phyloP scores from a whole-genome alignment of 306 rosid genomes.

The Trifolium subterraneum region DNA sequence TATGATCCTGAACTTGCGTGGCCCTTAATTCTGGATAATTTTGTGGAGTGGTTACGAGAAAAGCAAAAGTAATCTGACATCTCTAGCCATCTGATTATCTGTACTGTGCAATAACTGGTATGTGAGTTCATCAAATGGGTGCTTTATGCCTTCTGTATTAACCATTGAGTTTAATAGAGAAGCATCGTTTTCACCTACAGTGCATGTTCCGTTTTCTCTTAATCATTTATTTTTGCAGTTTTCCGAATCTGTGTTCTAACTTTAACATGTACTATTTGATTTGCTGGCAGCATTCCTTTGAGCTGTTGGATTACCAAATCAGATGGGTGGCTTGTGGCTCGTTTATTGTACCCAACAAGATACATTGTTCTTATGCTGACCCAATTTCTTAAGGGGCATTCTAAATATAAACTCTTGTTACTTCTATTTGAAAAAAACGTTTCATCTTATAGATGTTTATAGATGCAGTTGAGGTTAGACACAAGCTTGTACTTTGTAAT shows the following conservation, averaged over 20 bases:
- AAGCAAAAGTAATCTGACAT: conserved; percentile 53
- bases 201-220: background rate
- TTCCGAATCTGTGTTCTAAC: conserved; percentile 36
- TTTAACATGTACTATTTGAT: conserved; percentile 40
- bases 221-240: background rate
- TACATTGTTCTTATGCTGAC: conserved; percentile 35
- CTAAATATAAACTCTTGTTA: conserved; percentile 46
- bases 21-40: conserved; percentile 97
- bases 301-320: conserved; percentile 35
- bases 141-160: background rate
- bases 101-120: conserved; percentile 45
- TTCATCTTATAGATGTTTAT: conserved; percentile 40
- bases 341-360: conserved; percentile 27
- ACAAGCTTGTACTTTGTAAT: conserved; percentile 38
- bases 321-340: conserved; percentile 46
- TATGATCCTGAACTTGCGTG: conserved; percentile 91
- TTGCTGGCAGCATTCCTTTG: conserved; percentile 53
- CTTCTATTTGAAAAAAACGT: conserved; percentile 29
- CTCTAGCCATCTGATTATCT: conserved; percentile 51
- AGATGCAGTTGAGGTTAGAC: conserved; percentile 40
- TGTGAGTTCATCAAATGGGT: conserved; percentile 34
- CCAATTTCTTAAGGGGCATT: conserved; percentile 38
- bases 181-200: too few species aligned
- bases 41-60: conserved; percentile 86
- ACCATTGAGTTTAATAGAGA: background rate